Evolutionary conservation across 2,329 filamentous ascomycete genomes (phyloP).

Genomic region (Fusarium annulatum): DNA sequence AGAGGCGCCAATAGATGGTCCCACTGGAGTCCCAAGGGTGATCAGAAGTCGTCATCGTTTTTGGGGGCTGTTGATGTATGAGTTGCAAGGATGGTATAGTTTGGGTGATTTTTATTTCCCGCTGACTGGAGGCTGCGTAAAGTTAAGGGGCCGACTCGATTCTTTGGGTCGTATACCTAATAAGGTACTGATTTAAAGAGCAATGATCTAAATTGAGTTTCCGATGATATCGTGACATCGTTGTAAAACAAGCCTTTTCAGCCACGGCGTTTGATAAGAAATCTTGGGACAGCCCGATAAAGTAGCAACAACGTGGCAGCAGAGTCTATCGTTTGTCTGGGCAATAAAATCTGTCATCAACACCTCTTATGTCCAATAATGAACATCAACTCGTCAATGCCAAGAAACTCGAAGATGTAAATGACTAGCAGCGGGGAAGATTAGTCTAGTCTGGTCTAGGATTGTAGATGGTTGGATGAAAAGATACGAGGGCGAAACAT

Average conservation of each 20-base stretch:
- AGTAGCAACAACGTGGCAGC: neutral
- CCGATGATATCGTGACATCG: neutral
- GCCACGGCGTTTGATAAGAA: neutral
- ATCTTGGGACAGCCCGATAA: neutral
- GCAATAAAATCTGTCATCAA: neutral
- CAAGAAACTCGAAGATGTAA: conserved; percentile 15
- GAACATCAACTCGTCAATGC: conserved; percentile 23
- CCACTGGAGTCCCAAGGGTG: neutral
- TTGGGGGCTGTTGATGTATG: neutral
- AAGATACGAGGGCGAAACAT: conserved; percentile 23
- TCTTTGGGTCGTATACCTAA: neutral
- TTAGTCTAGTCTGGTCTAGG: neutral
- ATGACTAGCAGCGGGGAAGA: conserved; percentile 17
- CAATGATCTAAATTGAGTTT: neutral
- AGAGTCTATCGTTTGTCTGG: neutral
- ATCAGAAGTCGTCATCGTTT: conserved; percentile 12
- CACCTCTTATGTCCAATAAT: neutral
- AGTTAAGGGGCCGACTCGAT: neutral
- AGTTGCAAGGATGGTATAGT: neutral
- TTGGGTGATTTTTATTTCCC: neutral
- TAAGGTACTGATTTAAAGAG: neutral
- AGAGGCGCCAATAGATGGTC: neutral
- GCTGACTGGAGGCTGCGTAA: conserved; percentile 1
- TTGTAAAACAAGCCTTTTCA: conserved; percentile 2
- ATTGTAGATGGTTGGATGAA: conserved; percentile 13